A percentile compares a stretch with the other conserved stretches of the same genome.
Conservation (phyloP, 768 basidiomycete genomes). For the Boletus tylopilopsis region DNA sequence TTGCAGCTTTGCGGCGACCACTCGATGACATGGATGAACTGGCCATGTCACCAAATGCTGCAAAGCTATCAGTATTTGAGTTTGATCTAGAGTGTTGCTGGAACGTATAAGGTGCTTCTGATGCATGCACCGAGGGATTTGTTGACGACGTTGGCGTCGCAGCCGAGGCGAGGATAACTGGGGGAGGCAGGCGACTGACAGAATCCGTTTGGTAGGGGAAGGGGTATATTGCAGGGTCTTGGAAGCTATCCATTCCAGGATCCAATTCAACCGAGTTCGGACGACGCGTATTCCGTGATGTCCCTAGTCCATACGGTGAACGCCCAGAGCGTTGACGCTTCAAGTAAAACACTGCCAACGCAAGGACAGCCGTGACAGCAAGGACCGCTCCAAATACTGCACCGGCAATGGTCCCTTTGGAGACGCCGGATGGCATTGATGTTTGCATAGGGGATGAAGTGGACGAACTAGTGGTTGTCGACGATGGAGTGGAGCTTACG, state of each 20-base stretch:
- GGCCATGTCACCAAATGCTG: slow-evolving; percentile 16
- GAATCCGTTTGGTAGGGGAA: slow-evolving; percentile 28
- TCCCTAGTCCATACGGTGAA: slow-evolving; percentile 29
- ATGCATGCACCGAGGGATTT: slow-evolving; percentile 6
- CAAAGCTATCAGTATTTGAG: slow-evolving; percentile 21
- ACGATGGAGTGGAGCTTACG: slow-evolving; percentile 21
- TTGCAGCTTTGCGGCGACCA: slow-evolving; percentile 50
- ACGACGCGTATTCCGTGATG: slow-evolving; percentile 28
- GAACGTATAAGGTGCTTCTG: slow-evolving; percentile 3
- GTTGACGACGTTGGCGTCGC: neutral
- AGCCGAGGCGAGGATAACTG: slow-evolving; percentile 2
- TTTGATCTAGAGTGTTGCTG: slow-evolving; percentile 15
- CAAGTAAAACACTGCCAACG: slow-evolving; percentile 51
- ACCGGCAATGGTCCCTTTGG: slow-evolving; percentile 47
- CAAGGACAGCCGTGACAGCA: slow-evolving; percentile 49
- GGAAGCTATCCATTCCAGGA: slow-evolving; percentile 16
- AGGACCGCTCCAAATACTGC: slow-evolving; percentile 48
- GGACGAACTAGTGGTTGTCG: slow-evolving; percentile 14
- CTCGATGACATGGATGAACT: slow-evolving; percentile 34
- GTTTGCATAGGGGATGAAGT: slow-evolving; percentile 20
- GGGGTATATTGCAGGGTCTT: slow-evolving; percentile 36
- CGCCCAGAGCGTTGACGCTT: slow-evolving; percentile 24
- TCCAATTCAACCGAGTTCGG: slow-evolving; percentile 40
- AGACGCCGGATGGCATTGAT: slow-evolving; percentile 24
- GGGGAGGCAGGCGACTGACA: slow-evolving; percentile 13